These are phyloP conservation scores for Ceratobasidium sp. DNA, from an alignment of 1,284 basidiomycete species.

Conservation along the genomic window DNA sequence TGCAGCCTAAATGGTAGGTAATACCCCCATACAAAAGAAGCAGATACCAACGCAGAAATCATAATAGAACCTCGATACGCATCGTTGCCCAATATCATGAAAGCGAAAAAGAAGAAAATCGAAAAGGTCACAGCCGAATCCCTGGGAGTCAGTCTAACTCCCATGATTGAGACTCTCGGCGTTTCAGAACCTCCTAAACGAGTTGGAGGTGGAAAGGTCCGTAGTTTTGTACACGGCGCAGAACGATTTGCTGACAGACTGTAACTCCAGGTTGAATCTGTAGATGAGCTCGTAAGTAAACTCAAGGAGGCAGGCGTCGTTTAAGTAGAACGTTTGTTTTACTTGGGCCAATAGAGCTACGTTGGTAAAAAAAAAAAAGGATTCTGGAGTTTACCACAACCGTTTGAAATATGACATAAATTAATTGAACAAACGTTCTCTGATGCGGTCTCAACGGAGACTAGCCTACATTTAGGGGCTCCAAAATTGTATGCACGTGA, in stretches of 20 bases:
- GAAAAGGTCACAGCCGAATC: constrained; percentile 84
- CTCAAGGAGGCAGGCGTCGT: constrained; percentile 87
- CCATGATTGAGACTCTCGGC: constrained; percentile 85
- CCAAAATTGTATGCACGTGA: not conserved
- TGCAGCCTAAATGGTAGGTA: constrained; percentile 62
- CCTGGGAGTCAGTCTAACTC: constrained; percentile 82
- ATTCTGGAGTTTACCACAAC: no score
- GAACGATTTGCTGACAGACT: not conserved
- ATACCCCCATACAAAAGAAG: not conserved
- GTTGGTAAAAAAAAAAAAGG: no score
- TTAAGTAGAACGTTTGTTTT: constrained; percentile 14
- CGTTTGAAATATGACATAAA: not conserved
- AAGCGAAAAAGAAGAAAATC: constrained; percentile 98
- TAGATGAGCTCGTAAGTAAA: constrained; percentile 90
- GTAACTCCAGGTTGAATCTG: constrained; percentile 68
- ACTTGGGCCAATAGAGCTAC: not conserved
- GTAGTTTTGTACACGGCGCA: constrained; percentile 39
- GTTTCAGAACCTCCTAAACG: constrained; percentile 93
- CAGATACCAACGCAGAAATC: not conserved
- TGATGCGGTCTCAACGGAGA: not conserved
- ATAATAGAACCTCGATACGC: constrained; percentile 88
- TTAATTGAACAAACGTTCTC: not conserved
- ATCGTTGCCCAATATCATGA: constrained; percentile 95
- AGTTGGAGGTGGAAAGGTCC: constrained; percentile 89
- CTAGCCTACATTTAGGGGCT: not conserved